Conservation (phyloP, 1,284 basidiomycete genomes). For the Phellopilus nigrolimitatus region DNA sequence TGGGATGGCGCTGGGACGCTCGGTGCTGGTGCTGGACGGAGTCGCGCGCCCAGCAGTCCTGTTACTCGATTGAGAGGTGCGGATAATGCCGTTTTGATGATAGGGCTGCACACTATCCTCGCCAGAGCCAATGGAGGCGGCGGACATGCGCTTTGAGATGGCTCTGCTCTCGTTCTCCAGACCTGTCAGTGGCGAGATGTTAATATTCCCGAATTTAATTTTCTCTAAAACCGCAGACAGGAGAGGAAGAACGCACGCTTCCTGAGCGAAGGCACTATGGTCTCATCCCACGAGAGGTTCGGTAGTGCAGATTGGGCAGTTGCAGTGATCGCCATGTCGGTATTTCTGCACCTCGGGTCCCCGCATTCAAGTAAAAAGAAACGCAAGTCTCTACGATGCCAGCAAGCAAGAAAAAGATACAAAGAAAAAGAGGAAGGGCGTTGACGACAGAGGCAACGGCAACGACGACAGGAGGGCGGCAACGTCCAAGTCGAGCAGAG, state of each 20-base stretch:
- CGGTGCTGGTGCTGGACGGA: constrained; percentile 25
- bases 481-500: background rate
- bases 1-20: constrained; percentile 42
- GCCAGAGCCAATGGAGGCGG: constrained; percentile 59
- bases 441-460: background rate
- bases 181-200: constrained; percentile 38
- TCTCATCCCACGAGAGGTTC: constrained; percentile 63
- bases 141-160: constrained; percentile 67
- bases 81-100: background rate
- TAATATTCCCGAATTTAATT: background rate
- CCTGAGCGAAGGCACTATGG: constrained; percentile 63
- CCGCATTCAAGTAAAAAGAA: constrained; percentile 7
- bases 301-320: constrained; percentile 45
- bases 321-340: constrained; percentile 19
- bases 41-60: constrained; percentile 19
- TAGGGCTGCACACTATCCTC: constrained; percentile 27
- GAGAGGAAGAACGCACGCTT: constrained; percentile 46
- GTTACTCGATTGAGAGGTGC: background rate
- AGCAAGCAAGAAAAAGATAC: background rate
- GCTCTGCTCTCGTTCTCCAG: constrained; percentile 69
- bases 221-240: background rate
- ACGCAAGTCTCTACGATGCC: background rate
- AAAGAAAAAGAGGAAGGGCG: background rate
- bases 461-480: background rate
- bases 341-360: constrained; percentile 6